A percentile compares a stretch with the other conserved stretches of the same genome.
Conservation (phyloP, 331 rosid species). For the Spiraea crenata region DNA sequence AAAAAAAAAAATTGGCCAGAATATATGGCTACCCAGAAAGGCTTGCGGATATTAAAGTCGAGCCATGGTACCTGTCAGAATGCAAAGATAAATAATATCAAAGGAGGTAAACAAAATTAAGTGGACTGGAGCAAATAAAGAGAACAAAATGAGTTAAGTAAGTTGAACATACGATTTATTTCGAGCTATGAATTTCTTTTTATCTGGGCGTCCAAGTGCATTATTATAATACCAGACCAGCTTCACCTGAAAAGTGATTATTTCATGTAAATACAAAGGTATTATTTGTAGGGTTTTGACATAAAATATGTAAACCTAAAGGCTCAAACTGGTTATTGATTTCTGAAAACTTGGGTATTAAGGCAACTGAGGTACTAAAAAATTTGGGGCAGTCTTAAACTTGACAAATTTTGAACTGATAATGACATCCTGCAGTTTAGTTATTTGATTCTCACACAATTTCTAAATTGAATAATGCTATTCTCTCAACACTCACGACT, state of each 20-base stretch:
- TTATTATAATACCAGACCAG: conserved; percentile 96
- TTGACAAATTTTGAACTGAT: not conserved
- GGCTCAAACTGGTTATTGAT: not conserved
- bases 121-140: conserved; percentile 18
- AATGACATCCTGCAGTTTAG: not conserved
- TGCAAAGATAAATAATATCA: conserved; percentile 16
- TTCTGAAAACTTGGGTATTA: not conserved
- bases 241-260: conserved; percentile 69
- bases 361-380: not conserved
- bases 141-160: conserved; percentile 25
- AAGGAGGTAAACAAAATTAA: conserved; percentile 21
- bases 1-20: not conserved
- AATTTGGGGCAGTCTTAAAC: not conserved
- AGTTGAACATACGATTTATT: conserved; percentile 61
- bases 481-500: not conserved
- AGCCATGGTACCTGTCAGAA: conserved; percentile 83
- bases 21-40: conserved; percentile 73
- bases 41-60: conserved; percentile 85
- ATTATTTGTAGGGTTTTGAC: not conserved
- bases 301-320: conserved; percentile 14
- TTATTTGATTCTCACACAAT: not conserved
- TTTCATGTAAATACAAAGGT: conserved; percentile 11
- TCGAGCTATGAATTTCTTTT: conserved; percentile 93
- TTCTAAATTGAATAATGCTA: not conserved
- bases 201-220: conserved; percentile 88